These are phyloP conservation scores for Kwoniella botswanensis DNA, from an alignment of 768 basidiomycete species.

Conservation along the genomic window DNA sequence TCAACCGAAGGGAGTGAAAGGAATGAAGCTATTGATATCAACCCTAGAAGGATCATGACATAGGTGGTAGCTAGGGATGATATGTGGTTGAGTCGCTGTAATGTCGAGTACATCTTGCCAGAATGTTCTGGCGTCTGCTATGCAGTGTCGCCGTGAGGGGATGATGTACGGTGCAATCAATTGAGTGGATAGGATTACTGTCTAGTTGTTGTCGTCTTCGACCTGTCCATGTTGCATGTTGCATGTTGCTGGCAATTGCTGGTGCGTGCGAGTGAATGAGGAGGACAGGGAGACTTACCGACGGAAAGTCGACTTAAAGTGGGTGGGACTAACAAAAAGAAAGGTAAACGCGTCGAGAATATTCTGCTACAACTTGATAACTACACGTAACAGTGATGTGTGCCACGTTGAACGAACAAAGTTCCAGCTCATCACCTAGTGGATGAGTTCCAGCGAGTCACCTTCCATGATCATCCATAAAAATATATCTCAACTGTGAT, in stretches of 20 bases:
- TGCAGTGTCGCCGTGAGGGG: neutral
- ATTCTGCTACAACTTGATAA: constrained; percentile 21
- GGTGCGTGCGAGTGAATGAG: neutral
- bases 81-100: constrained; percentile 48
- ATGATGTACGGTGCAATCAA: no score
- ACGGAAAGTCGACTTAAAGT: constrained; percentile 3
- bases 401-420: constrained; percentile 28
- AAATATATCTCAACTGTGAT: neutral
- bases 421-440: constrained; percentile 12
- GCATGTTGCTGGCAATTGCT: constrained; percentile 10
- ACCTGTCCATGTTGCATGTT: neutral
- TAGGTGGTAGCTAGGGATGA: constrained; percentile 51
- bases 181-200: no score
- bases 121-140: constrained; percentile 3
- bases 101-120: constrained; percentile 46
- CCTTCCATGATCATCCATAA: constrained; percentile 13
- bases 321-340: constrained; percentile 12
- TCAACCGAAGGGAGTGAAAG: constrained; percentile 43
- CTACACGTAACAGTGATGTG: constrained; percentile 5
- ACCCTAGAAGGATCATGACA: constrained; percentile 47
- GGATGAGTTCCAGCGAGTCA: constrained; percentile 17
- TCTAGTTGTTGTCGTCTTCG: neutral
- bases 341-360: constrained; percentile 27
- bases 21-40: constrained; percentile 47
- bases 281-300: neutral